Evolutionary conservation across 345 rosid genomes (phyloP).

Genomic region (Salix exigua): DNA sequence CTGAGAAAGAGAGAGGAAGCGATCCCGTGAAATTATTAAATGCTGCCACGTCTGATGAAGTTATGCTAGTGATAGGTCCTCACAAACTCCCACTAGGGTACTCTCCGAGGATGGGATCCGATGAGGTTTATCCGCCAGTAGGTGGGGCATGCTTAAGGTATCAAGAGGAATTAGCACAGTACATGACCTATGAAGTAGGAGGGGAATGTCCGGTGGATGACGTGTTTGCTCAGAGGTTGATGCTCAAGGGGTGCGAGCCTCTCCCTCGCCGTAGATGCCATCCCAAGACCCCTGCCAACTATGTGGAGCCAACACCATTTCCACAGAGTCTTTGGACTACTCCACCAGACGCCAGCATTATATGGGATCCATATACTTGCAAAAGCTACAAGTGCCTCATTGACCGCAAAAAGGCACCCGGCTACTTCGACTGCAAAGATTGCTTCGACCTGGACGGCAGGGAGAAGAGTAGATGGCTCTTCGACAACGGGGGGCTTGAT

Average conservation of each 20-base stretch:
- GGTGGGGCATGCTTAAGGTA: constrained; percentile 43
- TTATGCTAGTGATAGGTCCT: constrained; percentile 35
- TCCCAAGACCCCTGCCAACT: constrained; percentile 30
- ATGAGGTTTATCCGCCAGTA: constrained; percentile 30
- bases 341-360: constrained; percentile 35
- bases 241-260: constrained; percentile 52
- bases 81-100: constrained; percentile 44
- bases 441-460: constrained; percentile 45
- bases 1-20: too few species aligned
- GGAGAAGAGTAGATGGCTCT: constrained; percentile 39
- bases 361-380: constrained; percentile 52
- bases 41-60: constrained; percentile 18
- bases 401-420: constrained; percentile 27
- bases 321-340: constrained; percentile 37
- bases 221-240: constrained; percentile 43
- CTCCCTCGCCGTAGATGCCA: constrained; percentile 50
- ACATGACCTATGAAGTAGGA: constrained; percentile 41
- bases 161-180: constrained; percentile 40
- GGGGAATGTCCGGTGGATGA: constrained; percentile 47
- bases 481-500: constrained; percentile 34
- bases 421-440: constrained; percentile 44
- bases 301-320: constrained; percentile 32
- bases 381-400: constrained; percentile 45
- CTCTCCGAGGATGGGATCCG: constrained; percentile 33
- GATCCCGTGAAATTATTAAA: background rate